Percentiles rank a stretch among this genome's conserved stretches.
phyloP scores from a whole-genome alignment of 73 alveolate genomes.

The Paramecium bursaria region DNA sequence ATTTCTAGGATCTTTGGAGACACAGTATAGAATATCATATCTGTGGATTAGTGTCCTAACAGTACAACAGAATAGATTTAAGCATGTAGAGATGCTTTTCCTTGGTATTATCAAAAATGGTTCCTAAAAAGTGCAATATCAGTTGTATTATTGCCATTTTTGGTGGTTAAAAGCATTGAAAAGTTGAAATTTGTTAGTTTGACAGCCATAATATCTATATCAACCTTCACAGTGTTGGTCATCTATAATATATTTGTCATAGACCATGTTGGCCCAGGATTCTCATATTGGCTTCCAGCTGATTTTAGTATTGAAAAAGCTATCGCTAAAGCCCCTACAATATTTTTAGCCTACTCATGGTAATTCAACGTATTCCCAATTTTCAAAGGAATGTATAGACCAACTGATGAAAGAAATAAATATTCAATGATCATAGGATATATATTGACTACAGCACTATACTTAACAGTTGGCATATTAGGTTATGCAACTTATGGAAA shows the following conservation, averaged over 20 bases:
- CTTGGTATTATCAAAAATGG: background rate
- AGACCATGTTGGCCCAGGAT: background rate
- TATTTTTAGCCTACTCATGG: conserved; percentile 43
- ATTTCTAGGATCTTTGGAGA: conserved; percentile 4
- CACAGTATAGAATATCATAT: conserved; percentile 30
- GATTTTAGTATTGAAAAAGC: conserved; percentile 11
- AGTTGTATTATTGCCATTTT: conserved; percentile 14
- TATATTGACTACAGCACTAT: background rate
- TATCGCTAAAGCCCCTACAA: conserved; percentile 26
- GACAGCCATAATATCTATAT: conserved; percentile 21
- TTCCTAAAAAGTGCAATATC: background rate
- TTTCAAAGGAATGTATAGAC: conserved; percentile 6
- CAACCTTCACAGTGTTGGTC: background rate
- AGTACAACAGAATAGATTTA: background rate
- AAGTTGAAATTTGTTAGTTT: conserved; percentile 46
- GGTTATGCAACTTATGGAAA: conserved; percentile 55
- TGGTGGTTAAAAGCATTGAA: conserved; percentile 17
- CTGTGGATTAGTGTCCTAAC: conserved; percentile 53
- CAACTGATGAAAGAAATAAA: background rate
- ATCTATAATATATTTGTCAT: background rate
- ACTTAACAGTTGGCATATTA: conserved; percentile 28
- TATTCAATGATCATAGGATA: conserved; percentile 12
- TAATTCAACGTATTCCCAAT: conserved; percentile 53
- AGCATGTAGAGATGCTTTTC: background rate
- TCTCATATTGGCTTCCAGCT: conserved; percentile 26